Evolutionary conservation across 1,284 basidiomycete species (phyloP).

Genomic region (Cutaneotrichosporon dermatis): DNA sequence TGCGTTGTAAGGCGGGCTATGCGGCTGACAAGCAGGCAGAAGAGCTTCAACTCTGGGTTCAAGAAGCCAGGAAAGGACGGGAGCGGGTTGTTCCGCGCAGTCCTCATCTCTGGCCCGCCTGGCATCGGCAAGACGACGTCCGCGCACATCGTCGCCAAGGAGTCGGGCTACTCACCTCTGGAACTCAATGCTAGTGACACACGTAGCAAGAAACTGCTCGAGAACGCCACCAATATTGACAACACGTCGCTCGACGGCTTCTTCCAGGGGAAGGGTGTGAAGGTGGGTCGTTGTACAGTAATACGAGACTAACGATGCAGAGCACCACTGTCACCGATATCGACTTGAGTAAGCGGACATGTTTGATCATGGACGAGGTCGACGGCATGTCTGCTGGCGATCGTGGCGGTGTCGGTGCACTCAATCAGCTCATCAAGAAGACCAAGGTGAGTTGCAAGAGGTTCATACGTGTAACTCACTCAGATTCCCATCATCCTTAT

Average conservation of each 20-base stretch:
- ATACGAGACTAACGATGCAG: slow-evolving; percentile 40
- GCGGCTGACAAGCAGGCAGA: slow-evolving; percentile 56
- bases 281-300: slow-evolving; percentile 27
- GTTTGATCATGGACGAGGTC: slow-evolving; percentile 98
- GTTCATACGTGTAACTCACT: background rate
- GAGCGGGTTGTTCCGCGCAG: slow-evolving; percentile 78
- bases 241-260: slow-evolving; percentile 86
- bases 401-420: slow-evolving; percentile 87
- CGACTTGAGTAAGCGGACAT: slow-evolving; percentile 69
- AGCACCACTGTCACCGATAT: slow-evolving; percentile 65
- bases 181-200: slow-evolving; percentile 96
- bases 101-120: slow-evolving; percentile 87
- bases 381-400: slow-evolving; percentile 99
- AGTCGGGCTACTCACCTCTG: slow-evolving; percentile 84
- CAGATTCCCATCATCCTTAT: slow-evolving; percentile 97
- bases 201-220: slow-evolving; percentile 92
- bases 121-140: slow-evolving; percentile 98
- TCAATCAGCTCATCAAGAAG: slow-evolving; percentile 90
- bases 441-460: slow-evolving; percentile 59
- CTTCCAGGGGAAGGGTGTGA: slow-evolving; percentile 62
- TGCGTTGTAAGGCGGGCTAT: slow-evolving; percentile 43
- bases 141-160: slow-evolving; percentile 84
- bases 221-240: slow-evolving; percentile 82
- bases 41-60: slow-evolving; percentile 67
- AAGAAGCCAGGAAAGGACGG: slow-evolving; percentile 92